Evolutionary conservation across 768 basidiomycete species (phyloP).

Genomic region (Suillus hirtellus): DNA sequence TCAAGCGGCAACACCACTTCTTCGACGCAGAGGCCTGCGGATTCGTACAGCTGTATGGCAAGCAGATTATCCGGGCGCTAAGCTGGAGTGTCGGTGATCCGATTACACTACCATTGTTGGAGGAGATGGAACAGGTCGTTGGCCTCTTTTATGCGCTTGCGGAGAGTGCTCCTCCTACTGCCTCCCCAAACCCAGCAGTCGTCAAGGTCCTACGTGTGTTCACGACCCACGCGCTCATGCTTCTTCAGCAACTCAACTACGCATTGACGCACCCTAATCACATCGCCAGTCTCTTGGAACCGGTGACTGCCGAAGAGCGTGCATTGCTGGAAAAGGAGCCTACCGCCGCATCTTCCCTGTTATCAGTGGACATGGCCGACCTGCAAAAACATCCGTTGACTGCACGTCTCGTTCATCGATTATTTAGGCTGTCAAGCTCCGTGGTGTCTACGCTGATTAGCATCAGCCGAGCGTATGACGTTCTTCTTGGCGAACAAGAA

Average conservation of each 20-base stretch:
- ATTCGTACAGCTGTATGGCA: slow-evolving; percentile 81
- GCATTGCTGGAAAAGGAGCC: slow-evolving; percentile 64
- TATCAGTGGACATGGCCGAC: slow-evolving; percentile 52
- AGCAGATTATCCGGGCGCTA: slow-evolving; percentile 74
- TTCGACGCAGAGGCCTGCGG: slow-evolving; percentile 86
- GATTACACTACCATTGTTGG: slow-evolving; percentile 72
- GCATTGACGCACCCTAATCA: slow-evolving; percentile 90
- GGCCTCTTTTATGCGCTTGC: slow-evolving; percentile 79
- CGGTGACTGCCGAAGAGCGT: slow-evolving; percentile 76
- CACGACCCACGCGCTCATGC: slow-evolving; percentile 62
- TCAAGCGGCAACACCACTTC: slow-evolving; percentile 69
- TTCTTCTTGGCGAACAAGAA: slow-evolving; percentile 62
- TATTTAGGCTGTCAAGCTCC: slow-evolving; percentile 71
- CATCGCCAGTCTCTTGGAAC: slow-evolving; percentile 77
- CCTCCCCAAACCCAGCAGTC: slow-evolving; percentile 43
- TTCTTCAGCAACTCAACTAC: slow-evolving; percentile 88
- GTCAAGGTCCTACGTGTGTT: slow-evolving; percentile 70
- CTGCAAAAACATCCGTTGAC: slow-evolving; percentile 70
- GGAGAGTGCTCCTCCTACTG: slow-evolving; percentile 34
- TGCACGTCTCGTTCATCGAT: slow-evolving; percentile 65
- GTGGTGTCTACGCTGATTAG: slow-evolving; percentile 69
- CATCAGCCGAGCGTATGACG: slow-evolving; percentile 67
- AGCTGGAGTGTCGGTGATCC: slow-evolving; percentile 82
- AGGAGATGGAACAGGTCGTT: slow-evolving; percentile 81
- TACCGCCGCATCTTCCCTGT: slow-evolving; percentile 31